phyloP scores from a whole-genome alignment of 1,139 yeast species.

The Sugiyamaella japonica region DNA sequence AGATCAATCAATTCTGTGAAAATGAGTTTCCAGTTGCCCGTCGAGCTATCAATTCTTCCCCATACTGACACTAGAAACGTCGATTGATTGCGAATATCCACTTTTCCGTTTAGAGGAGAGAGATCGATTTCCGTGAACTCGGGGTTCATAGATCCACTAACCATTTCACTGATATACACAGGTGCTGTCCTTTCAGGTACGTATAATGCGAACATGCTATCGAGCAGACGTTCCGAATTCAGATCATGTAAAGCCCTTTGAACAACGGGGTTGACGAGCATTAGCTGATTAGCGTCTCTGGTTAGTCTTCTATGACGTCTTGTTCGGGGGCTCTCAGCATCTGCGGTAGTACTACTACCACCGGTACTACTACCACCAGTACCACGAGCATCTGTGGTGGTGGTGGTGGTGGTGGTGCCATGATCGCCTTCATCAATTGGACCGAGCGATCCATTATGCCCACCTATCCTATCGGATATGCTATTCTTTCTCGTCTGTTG shows the following conservation, averaged over 20 bases:
- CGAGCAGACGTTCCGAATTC: slow-evolving; percentile 34
- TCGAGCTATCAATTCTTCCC: slow-evolving; percentile 17
- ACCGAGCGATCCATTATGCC: neutral
- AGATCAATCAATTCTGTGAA: slow-evolving; percentile 24
- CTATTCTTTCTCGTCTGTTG: slow-evolving; percentile 14
- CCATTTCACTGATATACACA: slow-evolving; percentile 46
- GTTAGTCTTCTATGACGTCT: slow-evolving; percentile 9
- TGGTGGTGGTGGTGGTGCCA: neutral
- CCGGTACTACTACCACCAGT: neutral
- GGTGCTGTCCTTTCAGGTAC: slow-evolving; percentile 38
- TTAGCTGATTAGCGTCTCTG: slow-evolving; percentile 10
- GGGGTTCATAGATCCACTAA: slow-evolving; percentile 39
- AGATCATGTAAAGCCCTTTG: slow-evolving; percentile 16
- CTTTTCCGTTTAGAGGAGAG: neutral
- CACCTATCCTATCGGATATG: slow-evolving; percentile 8
- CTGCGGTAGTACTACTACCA: too few relatives aligned
- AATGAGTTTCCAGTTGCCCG: slow-evolving; percentile 21
- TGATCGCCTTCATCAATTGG: neutral
- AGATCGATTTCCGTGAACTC: slow-evolving; percentile 41
- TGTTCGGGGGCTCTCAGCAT: slow-evolving; percentile 4
- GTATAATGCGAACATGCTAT: slow-evolving; percentile 44
- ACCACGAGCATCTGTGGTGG: neutral
- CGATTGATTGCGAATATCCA: slow-evolving; percentile 22
- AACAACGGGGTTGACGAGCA: slow-evolving; percentile 10
- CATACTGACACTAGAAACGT: slow-evolving; percentile 24